Conservation (phyloP, 78 protist genomes). For the Dictyostelium brefeldianum region DNA sequence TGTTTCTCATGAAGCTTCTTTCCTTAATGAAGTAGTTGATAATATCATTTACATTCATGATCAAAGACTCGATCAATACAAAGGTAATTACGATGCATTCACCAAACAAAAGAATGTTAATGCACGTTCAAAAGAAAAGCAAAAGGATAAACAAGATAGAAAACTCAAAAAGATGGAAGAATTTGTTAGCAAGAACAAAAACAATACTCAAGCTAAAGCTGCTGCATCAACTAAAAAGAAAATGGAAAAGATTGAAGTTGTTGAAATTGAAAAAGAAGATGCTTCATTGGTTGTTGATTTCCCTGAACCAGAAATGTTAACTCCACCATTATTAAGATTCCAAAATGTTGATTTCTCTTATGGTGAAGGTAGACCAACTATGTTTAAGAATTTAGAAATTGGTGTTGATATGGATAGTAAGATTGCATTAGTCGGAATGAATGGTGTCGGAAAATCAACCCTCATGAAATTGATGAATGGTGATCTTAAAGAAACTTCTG, state of each 20-base stretch:
- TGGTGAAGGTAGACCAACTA: constrained; percentile 28
- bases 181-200: constrained; percentile 50
- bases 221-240: constrained; percentile 45
- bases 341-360: constrained; percentile 88
- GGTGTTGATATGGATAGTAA: constrained; percentile 88
- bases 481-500: constrained; percentile 88
- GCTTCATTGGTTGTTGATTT: constrained; percentile 50
- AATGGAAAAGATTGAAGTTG: constrained; percentile 57
- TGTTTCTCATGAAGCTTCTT: constrained; percentile 95
- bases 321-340: constrained; percentile 67
- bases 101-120: constrained; percentile 40
- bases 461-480: constrained; percentile 91
- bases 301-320: constrained; percentile 79
- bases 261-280: constrained; percentile 64
- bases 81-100: constrained; percentile 82
- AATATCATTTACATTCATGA: constrained; percentile 88
- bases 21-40: constrained; percentile 87
- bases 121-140: constrained; percentile 3
- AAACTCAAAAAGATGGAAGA: constrained; percentile 70
- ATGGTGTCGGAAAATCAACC: constrained; percentile 97
- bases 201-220: constrained; percentile 41
- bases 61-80: constrained; percentile 84
- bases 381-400: constrained; percentile 90
- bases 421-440: constrained; percentile 95
- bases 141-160: constrained; percentile 50